Evolutionary conservation across 1,284 basidiomycete species (phyloP).

Genomic region (Ustilago cynodontis): DNA sequence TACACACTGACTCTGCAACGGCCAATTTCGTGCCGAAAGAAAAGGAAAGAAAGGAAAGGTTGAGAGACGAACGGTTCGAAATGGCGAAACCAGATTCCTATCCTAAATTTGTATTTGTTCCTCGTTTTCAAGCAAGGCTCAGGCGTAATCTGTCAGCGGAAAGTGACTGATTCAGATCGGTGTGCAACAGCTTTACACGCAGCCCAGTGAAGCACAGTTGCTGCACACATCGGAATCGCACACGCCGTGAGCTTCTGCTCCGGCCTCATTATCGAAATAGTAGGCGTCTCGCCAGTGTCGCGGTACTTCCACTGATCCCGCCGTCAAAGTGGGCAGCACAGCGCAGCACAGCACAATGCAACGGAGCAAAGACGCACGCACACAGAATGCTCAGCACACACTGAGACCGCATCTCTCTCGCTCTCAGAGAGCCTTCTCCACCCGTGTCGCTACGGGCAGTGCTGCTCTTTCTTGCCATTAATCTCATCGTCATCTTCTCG

Average conservation of each 20-base stretch:
- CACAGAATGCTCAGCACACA: neutral
- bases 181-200: neutral
- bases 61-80: slow-evolving; percentile 5
- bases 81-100: neutral
- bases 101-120: slow-evolving; percentile 7
- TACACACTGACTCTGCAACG: neutral
- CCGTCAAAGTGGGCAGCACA: slow-evolving; percentile 11
- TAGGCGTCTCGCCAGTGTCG: slow-evolving; percentile 18
- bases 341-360: slow-evolving; percentile 5
- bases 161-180: slow-evolving; percentile 2
- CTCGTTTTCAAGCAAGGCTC: neutral
- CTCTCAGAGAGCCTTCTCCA: slow-evolving; percentile 24
- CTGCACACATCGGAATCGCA: neutral
- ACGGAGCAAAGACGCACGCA: slow-evolving; percentile 1
- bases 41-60: neutral
- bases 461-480: slow-evolving; percentile 11
- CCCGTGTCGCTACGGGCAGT: slow-evolving; percentile 7
- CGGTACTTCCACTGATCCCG: neutral
- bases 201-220: too few relatives aligned
- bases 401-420: slow-evolving; percentile 1
- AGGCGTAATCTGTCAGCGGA: slow-evolving; percentile 3
- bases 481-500: slow-evolving; percentile 1
- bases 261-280: neutral
- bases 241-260: neutral
- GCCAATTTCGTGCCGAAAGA: neutral